Evolutionary conservation across 2,329 filamentous ascomycete species (phyloP), one percentile per base, ranked within the genome.

Genomic region (Dactylellina parvicollis): DNA sequence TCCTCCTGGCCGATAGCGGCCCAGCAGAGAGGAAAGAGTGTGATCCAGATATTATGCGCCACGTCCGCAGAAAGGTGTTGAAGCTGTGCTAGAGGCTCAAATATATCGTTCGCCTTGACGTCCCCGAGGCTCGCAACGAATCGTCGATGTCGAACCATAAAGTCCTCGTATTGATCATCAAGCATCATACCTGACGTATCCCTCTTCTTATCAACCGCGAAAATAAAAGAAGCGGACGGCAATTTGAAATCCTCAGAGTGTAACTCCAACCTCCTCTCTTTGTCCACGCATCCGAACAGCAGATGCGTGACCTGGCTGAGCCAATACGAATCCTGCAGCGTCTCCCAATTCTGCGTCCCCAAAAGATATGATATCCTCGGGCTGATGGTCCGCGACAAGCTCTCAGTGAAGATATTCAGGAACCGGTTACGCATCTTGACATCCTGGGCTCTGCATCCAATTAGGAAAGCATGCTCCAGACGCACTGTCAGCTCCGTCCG

Each of bases 361-460:
- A 89, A 89, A 62, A 99, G 86, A 2, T 98, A 90, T 81, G 97
- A 98, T 71, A 90, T 90, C 38, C 99, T 85, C 36, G 96, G 89
- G 67, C 92, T 91, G 0, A 93, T 94, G 5, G 92, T 92, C 78
- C 93, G 91, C n/a, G 92, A 96, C 76, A 99, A 84, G 79, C 92
- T 96, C 81, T 90, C 91, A 81, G 98, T 94, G 77, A 99, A 97
- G 75, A 99, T 97, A 18, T 87, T 87, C 88, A 99, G 92, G 83
- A 99, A 99, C 12, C 94, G 89, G 78, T 96, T 96, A 46, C 95
- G 90, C 92, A 98, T 97, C 67, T 96, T 91, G 10, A 98, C 91
- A 80, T 99, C 94, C 77, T 93, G 89, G 1, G 94, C 94, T 77
- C 96, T 85, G 0, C 94, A 96, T 26, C 96, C 95, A 54, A 99